A percentile compares a stretch with the other conserved stretches of the same genome.
phyloP scores from a whole-genome alignment of 345 rosid genomes.

The Corchorus olitorius region DNA sequence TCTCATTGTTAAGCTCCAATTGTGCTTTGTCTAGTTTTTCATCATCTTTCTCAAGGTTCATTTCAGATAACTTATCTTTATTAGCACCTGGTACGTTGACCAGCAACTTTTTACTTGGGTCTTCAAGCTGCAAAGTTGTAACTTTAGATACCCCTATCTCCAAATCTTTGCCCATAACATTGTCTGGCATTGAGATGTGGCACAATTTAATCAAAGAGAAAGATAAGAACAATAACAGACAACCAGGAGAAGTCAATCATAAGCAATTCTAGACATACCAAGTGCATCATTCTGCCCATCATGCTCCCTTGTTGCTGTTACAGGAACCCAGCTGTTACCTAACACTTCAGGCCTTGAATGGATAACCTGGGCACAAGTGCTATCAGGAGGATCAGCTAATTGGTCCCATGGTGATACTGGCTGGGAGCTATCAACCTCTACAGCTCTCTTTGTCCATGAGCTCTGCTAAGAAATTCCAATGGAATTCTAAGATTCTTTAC shows the following conservation, averaged over 20 bases:
- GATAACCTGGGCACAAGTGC: constrained; percentile 42
- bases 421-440: constrained; percentile 44
- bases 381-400: constrained; percentile 37
- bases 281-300: constrained; percentile 32
- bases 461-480: constrained; percentile 32
- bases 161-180: constrained; percentile 41
- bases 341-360: constrained; percentile 36
- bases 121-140: constrained; percentile 30
- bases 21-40: constrained; percentile 28
- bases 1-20: constrained; percentile 33
- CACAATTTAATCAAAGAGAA: constrained; percentile 16
- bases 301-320: constrained; percentile 25
- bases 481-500: not conserved
- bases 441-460: constrained; percentile 46
- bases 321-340: constrained; percentile 42
- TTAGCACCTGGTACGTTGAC: constrained; percentile 21
- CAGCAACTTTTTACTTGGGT: constrained; percentile 21
- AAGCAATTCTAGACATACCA: constrained; percentile 29
- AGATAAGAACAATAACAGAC: not conserved
- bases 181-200: constrained; percentile 29
- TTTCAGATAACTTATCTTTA: constrained; percentile 29
- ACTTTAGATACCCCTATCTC: constrained; percentile 37
- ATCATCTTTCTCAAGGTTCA: constrained; percentile 25
- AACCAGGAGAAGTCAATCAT: constrained; percentile 2
- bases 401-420: constrained; percentile 32